Evolutionary conservation across 192 early-diverging fungal genomes (phyloP), one percentile per base, ranked within the genome.

Genomic region (Coemansia sp.): DNA sequence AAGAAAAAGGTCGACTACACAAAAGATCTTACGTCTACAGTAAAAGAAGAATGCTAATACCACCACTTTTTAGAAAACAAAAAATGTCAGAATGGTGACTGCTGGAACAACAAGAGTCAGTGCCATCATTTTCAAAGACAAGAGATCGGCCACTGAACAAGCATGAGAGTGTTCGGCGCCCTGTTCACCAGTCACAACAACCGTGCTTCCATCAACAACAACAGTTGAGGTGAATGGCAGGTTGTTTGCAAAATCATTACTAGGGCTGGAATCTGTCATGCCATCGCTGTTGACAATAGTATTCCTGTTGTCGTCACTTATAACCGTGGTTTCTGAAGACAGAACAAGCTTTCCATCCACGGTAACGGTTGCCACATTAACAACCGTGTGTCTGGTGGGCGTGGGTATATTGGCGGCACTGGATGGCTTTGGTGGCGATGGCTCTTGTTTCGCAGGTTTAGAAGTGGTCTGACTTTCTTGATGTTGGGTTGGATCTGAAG

Each of bases 321-420:
- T 26, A 26, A 54, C 67, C 3, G 58, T 64, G 8, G 78, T 81
- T 11, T 67, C 47, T 26, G 74, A 60, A 0, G 78, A 81, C 10
- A 75, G 45, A 41, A 56, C 52, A 5, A 61, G 56, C 38, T 67
- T 44, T 16, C 78, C 73, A 40, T 71, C 65, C n/a, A 81, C 78
- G 19, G 75, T 64, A 16, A 75, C 78, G 2, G 78, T 81, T 10
- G 65, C 62, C 7, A 81, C 56, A 9, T 67, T 64, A 38, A 81
- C 57, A 12, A 81, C 78, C 0, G 78, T 81, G 32, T 69, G 70
- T 15, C 56, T 81, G 40, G 62, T 48, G 40, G 68, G 48, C 1
- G 49, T 56, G 53, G 58, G 11, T 13, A 32, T 32, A 32, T 32
- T 32, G 32, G 32, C 32, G 32, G 50, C 38, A 23, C 38, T 39